Conservation (phyloP, 352 stramenopile genomes). For the Phytophthora ohioensis region DNA sequence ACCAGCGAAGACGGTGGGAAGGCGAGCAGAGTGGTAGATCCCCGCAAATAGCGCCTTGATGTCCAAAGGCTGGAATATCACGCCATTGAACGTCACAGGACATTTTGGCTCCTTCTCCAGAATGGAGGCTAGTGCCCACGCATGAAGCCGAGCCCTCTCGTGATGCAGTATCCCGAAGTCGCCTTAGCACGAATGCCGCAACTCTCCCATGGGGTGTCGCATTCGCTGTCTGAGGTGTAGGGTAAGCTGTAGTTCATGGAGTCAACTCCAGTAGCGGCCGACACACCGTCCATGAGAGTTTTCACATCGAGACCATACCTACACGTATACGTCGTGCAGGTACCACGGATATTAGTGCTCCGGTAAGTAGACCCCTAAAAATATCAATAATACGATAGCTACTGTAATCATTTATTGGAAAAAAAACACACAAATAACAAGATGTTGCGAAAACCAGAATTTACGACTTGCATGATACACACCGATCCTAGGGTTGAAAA, state of each 20-base stretch:
- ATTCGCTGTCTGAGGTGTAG: constrained; percentile 28
- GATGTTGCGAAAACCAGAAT: too few relatives aligned
- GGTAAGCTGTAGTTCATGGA: constrained; percentile 4
- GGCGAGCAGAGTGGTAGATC: not conserved
- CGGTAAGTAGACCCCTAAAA: too few relatives aligned
- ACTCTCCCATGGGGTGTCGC: constrained; percentile 15
- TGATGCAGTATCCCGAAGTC: not conserved
- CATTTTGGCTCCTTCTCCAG: constrained; percentile 43
- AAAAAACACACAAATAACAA: too few relatives aligned
- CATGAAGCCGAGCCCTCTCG: not conserved
- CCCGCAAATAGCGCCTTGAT: not conserved
- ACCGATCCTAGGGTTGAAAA: too few relatives aligned
- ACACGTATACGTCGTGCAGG: too few relatives aligned
- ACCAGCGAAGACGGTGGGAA: not conserved
- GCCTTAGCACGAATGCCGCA: not conserved
- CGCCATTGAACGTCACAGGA: not conserved
- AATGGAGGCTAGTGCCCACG: constrained; percentile 27
- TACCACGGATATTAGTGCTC: too few relatives aligned
- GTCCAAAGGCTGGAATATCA: not conserved
- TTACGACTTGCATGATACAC: too few relatives aligned
- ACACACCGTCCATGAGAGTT: constrained; percentile 43
- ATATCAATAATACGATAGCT: too few relatives aligned
- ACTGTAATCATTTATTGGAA: too few relatives aligned
- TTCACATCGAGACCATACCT: constrained; percentile 23
- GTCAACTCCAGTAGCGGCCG: constrained; percentile 35